Percentiles rank a stretch among this genome's conserved stretches.
These are phyloP conservation scores for Ceratobasidium sp. DNA, from an alignment of 1,284 basidiomycete species.

Conservation along the genomic window DNA sequence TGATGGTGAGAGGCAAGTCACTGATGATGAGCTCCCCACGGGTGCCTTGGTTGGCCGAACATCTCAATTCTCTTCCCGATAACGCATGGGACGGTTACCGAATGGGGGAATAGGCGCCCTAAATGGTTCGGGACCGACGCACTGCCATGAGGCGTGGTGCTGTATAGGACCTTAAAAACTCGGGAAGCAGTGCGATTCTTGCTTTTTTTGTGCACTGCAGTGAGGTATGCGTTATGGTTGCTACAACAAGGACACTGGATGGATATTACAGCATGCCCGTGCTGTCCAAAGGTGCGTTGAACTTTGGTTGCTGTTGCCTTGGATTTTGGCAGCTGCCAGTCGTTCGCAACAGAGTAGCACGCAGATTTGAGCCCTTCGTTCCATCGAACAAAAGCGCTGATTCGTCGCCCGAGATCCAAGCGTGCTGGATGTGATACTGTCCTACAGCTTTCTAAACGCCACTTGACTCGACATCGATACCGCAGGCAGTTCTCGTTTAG, in stretches of 20 bases:
- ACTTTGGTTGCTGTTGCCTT: too few species aligned
- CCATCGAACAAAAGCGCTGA: conserved; percentile 49
- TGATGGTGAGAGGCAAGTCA: conserved; percentile 26
- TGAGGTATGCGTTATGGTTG: too few species aligned
- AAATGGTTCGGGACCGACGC: conserved; percentile 2
- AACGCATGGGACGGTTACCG: background rate
- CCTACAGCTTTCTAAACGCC: too few species aligned
- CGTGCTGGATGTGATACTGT: too few species aligned
- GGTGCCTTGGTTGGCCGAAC: too few species aligned
- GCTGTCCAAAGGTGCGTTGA: too few species aligned
- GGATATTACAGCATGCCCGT: too few species aligned
- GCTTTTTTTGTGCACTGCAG: too few species aligned
- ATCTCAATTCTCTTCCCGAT: background rate
- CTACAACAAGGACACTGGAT: too few species aligned
- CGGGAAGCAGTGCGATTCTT: background rate
- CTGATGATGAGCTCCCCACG: too few species aligned
- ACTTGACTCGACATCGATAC: too few species aligned
- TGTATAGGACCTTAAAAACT: background rate
- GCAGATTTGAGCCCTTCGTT: conserved; percentile 50
- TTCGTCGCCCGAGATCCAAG: conserved; percentile 51
- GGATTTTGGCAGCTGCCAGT: conserved; percentile 38
- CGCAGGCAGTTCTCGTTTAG: too few species aligned
- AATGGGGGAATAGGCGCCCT: conserved; percentile 1
- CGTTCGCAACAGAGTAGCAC: conserved; percentile 46
- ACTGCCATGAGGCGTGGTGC: background rate